These are phyloP conservation scores for Chrysophaeum taylorii DNA, from an alignment of 352 stramenopile species.

Conservation along the genomic window DNA sequence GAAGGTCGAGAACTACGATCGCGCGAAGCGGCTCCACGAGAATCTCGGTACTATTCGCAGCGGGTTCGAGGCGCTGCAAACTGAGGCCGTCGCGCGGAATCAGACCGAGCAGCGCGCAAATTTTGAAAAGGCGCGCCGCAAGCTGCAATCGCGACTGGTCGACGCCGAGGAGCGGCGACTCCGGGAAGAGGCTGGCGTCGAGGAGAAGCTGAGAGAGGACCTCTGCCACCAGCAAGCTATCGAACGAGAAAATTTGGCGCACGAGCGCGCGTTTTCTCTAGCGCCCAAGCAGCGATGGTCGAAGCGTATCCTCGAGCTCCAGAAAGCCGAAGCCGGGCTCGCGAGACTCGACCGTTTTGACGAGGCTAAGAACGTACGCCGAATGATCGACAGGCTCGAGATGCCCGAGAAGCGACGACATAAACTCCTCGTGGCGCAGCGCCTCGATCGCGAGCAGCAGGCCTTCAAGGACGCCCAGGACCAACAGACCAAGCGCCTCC, in stretches of 20 bases:
- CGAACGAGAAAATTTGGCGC: conserved; percentile 4
- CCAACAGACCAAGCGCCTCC: neutral
- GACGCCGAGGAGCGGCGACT: neutral
- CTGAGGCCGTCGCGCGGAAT: neutral
- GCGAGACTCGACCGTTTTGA: neutral
- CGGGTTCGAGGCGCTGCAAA: neutral
- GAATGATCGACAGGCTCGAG: conserved; percentile 10
- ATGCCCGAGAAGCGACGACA: neutral
- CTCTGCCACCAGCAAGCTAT: neutral
- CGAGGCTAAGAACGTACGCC: conserved; percentile 9
- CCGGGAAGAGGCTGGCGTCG: neutral
- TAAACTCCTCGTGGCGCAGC: neutral
- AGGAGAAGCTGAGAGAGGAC: neutral
- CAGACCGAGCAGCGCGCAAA: neutral
- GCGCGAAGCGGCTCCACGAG: neutral
- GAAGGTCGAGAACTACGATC: neutral
- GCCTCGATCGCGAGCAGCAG: neutral
- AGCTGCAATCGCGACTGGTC: neutral
- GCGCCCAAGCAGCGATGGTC: neutral
- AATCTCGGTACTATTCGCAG: neutral
- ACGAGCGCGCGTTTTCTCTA: neutral
- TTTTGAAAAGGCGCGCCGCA: neutral
- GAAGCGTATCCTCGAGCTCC: neutral
- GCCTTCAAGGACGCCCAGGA: neutral
- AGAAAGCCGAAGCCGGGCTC: neutral